A percentile compares a stretch with the other conserved stretches of the same genome.
Conservation (phyloP, 352 stramenopile species). For the Albugo laibachii region DNA sequence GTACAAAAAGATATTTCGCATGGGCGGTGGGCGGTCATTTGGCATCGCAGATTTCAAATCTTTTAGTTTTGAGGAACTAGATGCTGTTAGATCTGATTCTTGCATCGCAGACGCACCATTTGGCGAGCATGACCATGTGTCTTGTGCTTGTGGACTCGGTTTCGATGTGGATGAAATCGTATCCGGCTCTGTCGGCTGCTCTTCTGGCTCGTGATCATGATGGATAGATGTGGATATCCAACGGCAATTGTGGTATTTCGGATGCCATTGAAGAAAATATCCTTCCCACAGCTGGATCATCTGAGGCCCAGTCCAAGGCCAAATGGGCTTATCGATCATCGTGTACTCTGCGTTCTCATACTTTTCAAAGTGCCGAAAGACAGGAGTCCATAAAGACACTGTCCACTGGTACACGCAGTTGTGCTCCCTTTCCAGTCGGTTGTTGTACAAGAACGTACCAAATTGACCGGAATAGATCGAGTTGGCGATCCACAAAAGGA, state of each 20-base stretch:
- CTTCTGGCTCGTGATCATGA: constrained; percentile 3
- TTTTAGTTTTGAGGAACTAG: neutral
- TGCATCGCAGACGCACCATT: neutral
- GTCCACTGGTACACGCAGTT: constrained; percentile 30
- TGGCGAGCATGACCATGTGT: too few species aligned
- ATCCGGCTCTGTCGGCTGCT: neutral
- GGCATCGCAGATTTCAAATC: neutral
- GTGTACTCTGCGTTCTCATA: constrained; percentile 38
- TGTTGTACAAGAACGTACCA: constrained; percentile 69
- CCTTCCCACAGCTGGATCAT: constrained; percentile 65
- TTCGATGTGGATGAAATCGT: too few species aligned
- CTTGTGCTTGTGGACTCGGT: too few species aligned
- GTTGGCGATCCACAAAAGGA: constrained; percentile 65
- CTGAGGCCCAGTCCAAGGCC: constrained; percentile 59
- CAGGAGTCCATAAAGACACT: constrained; percentile 64
- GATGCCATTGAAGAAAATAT: constrained; percentile 77
- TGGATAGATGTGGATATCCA: constrained; percentile 40
- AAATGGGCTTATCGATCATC: constrained; percentile 29
- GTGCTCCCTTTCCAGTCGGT: constrained; percentile 35
- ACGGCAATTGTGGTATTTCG: constrained; percentile 59
- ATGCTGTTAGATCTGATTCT: neutral
- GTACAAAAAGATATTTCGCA: constrained; percentile 18
- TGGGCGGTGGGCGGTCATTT: constrained; percentile 3
- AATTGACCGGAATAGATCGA: constrained; percentile 60
- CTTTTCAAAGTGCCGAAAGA: constrained; percentile 22